phyloP scores from a whole-genome alignment of 306 rosid genomes.

The Potentilla sterilis region DNA sequence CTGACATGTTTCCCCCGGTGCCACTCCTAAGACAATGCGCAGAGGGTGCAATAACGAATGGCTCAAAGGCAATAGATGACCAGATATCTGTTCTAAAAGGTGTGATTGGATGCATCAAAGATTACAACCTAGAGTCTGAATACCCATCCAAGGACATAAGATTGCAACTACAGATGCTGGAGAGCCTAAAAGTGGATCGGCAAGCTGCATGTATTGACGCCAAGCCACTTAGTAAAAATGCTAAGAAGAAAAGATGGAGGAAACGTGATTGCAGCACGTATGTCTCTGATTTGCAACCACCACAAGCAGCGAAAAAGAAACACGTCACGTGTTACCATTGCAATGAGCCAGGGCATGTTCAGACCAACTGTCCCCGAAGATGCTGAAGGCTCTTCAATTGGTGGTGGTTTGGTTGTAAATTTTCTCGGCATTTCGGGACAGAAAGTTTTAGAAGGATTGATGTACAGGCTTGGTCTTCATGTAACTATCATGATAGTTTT shows the following conservation, averaged over 20 bases:
- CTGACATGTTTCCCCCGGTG: conserved; percentile 38
- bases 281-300: neutral
- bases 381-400: neutral
- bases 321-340: neutral
- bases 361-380: neutral
- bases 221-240: neutral
- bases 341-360: neutral
- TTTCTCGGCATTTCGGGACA: neutral
- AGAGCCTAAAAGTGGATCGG: conserved; percentile 23
- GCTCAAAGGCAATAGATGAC: conserved; percentile 21
- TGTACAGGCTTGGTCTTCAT: neutral
- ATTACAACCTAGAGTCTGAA: conserved; percentile 35
- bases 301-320: neutral
- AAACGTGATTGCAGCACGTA: neutral
- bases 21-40: conserved; percentile 31
- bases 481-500: neutral
- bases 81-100: conserved; percentile 36
- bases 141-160: conserved; percentile 30
- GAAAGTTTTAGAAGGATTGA: neutral
- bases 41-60: conserved; percentile 8
- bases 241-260: neutral
- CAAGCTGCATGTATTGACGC: neutral
- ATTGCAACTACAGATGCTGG: conserved; percentile 26
- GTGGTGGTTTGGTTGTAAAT: neutral
- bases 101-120: conserved; percentile 39